These are phyloP conservation scores for Helianthus tuberosus DNA, from an alignment of 129 eudicot species.

Conservation along the genomic window DNA sequence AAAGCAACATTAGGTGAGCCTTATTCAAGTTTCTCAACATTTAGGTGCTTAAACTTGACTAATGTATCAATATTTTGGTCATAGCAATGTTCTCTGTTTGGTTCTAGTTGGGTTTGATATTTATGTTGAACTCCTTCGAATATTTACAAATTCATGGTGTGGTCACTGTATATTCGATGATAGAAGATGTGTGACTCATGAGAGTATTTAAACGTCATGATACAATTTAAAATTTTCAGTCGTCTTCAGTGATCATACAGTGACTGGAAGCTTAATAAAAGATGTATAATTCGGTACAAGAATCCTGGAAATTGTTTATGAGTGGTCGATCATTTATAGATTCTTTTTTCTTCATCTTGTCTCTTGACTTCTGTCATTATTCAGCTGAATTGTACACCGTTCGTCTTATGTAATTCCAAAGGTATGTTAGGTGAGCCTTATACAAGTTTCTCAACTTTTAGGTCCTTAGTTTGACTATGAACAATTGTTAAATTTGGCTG, in stretches of 20 bases:
- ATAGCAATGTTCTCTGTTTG: not conserved
- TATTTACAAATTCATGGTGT: too few species aligned
- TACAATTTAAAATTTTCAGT: not conserved
- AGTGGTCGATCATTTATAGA: not conserved
- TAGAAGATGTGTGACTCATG: too few species aligned
- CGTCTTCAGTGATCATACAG: not conserved
- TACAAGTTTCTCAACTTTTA: not conserved
- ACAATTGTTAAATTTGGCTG: not conserved
- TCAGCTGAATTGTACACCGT: not conserved
- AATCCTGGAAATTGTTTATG: not conserved
- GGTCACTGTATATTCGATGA: too few species aligned
- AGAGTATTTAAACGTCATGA: not conserved
- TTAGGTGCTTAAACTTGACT: conserved; percentile 7
- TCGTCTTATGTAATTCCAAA: not conserved
- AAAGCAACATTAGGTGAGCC: conserved; percentile 17
- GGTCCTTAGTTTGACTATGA: conserved; percentile 14
- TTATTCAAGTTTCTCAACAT: not conserved
- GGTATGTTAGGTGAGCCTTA: conserved; percentile 12
- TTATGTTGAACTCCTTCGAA: not conserved
- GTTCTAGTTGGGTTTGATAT: not conserved
- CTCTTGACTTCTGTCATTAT: conserved; percentile 1
- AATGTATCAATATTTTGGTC: not conserved
- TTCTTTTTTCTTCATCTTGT: not conserved
- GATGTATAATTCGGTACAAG: not conserved
- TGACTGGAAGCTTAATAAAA: not conserved